Base-by-base conservation (phyloP, 495 filamentous ascomycete species). In the Neurospora sp. region DNA sequence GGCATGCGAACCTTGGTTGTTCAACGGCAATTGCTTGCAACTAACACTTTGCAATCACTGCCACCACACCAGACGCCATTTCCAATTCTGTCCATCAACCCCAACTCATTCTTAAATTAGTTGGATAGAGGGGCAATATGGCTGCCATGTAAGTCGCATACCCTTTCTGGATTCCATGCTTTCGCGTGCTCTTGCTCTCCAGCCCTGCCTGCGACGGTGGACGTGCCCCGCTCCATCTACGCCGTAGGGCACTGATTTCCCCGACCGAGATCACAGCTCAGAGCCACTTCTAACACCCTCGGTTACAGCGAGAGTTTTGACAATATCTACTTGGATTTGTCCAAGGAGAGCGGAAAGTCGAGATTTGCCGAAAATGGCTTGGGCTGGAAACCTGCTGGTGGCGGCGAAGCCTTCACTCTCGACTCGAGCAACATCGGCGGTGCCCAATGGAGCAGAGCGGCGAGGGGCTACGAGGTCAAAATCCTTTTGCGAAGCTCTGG, bases 361-460 rank as follows among this genome's bases (percentile, higher is more conserved):
- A 90, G 95, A 77, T 92, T 99, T 76, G 94, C 93, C 53, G 95
- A 97, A 74, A 93, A 88, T 70, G 96, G 96, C 68, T 85, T 97
- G 75, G 96, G 94, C 68, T 99, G 96, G 96, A 96, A 94, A 80
- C 93, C 95, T 18, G 88, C 90, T 3, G 89, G 88, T 22, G 93
- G 92, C 76, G 93, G 93, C 77, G 94, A 98, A 53, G 93, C 93
- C 72, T 98, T 96, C 81, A 97, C 94, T 10, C 87, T 98, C 71
- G 93, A 97, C 78, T 88, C 87, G 76, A 89, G 87, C 79, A 93
- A 97, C 79, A 91, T 98, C 74, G 87, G 85, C 72, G 88, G 85
- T 70, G 94, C 94, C 65, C 96, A 98, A 78, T 99, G 96, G 96
- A 98, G 94, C 82, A 89, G 94, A 73, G 96, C 95, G 41, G 90